Percentiles rank a stretch among this genome's conserved stretches.
Evolutionary conservation across 2,329 filamentous ascomycete genomes (phyloP).

Genomic region (Microdochium trichocladiopsis): DNA sequence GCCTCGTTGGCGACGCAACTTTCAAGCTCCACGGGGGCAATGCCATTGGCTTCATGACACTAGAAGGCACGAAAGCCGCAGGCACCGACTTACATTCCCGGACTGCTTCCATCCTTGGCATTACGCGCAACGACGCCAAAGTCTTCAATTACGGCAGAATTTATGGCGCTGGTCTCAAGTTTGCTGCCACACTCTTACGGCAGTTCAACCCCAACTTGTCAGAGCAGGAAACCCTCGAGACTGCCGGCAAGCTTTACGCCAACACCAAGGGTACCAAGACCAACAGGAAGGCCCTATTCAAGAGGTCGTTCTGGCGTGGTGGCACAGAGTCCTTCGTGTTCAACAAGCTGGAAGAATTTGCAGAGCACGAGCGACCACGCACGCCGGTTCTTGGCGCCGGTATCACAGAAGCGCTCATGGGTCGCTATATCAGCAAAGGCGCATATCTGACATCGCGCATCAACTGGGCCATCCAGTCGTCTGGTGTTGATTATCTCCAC

Average conservation of each 20-base stretch:
- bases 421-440: constrained; percentile 77
- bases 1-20: constrained; percentile 85
- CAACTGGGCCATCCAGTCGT: constrained; percentile 98
- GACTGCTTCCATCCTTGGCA: constrained; percentile 85
- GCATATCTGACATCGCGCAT: constrained; percentile 94
- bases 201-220: constrained; percentile 87
- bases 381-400: constrained; percentile 91
- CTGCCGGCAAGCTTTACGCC: constrained; percentile 74
- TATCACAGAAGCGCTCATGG: constrained; percentile 92
- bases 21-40: constrained; percentile 95
- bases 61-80: constrained; percentile 90
- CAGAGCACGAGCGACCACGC: constrained; percentile 82
- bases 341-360: constrained; percentile 96
- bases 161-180: constrained; percentile 94
- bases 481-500: constrained; percentile 94
- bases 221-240: constrained; percentile 69
- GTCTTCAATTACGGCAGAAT: constrained; percentile 99
- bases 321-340: constrained; percentile 97
- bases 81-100: constrained; percentile 93
- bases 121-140: constrained; percentile 91
- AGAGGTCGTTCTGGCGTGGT: constrained; percentile 84
- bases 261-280: constrained; percentile 90
- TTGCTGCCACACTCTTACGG: constrained; percentile 79
- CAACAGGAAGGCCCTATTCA: constrained; percentile 61
- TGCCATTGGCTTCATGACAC: constrained; percentile 97